Percentiles rank a stretch among this genome's conserved stretches.
Evolutionary conservation across 2,329 filamentous ascomycete species (phyloP).

Genomic region (Pseudopithomyces maydicus): DNA sequence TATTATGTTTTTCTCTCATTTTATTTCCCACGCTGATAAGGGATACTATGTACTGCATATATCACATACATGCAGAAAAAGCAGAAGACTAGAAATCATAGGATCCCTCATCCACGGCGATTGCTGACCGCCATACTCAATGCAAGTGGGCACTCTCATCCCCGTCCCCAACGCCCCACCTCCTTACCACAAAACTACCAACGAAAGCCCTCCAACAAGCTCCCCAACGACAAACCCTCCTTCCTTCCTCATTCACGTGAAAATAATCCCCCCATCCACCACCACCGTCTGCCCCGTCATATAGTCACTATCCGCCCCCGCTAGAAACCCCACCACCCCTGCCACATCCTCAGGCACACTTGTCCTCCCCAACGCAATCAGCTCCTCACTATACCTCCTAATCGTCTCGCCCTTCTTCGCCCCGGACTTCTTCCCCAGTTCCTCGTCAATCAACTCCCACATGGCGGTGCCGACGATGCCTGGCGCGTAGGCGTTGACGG

Average conservation of each 20-base stretch:
- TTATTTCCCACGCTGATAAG: no score
- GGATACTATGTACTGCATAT: no score
- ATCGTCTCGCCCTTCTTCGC: slow-evolving; percentile 59
- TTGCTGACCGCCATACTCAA: neutral
- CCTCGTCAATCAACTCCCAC: slow-evolving; percentile 72
- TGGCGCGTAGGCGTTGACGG: slow-evolving; percentile 69
- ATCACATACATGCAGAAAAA: no score
- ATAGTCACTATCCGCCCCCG: slow-evolving; percentile 64
- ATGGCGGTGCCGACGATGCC: slow-evolving; percentile 70
- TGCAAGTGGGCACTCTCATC: neutral
- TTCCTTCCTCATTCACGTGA: slow-evolving; percentile 36
- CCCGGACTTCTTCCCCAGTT: slow-evolving; percentile 59
- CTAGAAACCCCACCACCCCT: slow-evolving; percentile 66
- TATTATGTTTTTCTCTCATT: no score
- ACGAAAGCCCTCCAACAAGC: neutral
- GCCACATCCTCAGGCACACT: slow-evolving; percentile 68
- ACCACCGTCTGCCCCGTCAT: slow-evolving; percentile 70
- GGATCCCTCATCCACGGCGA: neutral
- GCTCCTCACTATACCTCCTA: slow-evolving; percentile 58
- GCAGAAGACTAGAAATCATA: no score
- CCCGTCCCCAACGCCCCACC: neutral
- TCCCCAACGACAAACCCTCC: neutral
- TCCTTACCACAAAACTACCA: neutral
- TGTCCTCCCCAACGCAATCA: slow-evolving; percentile 62
- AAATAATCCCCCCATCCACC: slow-evolving; percentile 65